phyloP scores from a whole-genome alignment of 2,329 filamentous ascomycete genomes.

The Calycina marina region DNA sequence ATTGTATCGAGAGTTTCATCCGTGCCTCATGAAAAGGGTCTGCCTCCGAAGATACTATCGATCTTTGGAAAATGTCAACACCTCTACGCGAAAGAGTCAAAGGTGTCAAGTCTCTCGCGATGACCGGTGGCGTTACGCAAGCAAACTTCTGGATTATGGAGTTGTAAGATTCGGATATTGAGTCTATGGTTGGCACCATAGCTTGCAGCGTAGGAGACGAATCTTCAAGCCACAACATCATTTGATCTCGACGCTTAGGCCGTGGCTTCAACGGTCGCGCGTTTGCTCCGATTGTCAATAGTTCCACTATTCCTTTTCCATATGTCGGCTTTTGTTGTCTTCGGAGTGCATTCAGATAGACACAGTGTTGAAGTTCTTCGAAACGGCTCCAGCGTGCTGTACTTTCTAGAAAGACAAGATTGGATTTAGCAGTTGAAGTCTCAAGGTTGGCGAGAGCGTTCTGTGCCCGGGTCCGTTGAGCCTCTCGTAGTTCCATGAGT shows the following conservation, averaged over 20 bases:
- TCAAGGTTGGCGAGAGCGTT: constrained; percentile 40
- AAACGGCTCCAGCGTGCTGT: constrained; percentile 53
- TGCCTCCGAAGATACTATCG: constrained; percentile 40
- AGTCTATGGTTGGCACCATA: constrained; percentile 60
- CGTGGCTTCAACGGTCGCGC: constrained; percentile 43
- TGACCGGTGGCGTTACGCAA: constrained; percentile 79
- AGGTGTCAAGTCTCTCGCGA: constrained; percentile 61
- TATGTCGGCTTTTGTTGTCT: constrained; percentile 72
- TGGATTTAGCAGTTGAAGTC: constrained; percentile 52
- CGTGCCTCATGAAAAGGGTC: constrained; percentile 92
- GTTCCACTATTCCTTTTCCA: constrained; percentile 62
- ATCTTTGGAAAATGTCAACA: constrained; percentile 39
- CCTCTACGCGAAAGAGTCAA: constrained; percentile 49
- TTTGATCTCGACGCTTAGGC: constrained; percentile 43
- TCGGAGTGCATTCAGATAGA: constrained; percentile 68
- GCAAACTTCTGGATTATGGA: constrained; percentile 74
- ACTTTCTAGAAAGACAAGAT: constrained; percentile 59
- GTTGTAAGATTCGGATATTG: constrained; percentile 59
- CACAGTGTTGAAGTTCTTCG: constrained; percentile 65
- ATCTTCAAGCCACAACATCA: constrained; percentile 63
- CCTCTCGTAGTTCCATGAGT: constrained; percentile 56
- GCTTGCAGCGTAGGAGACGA: constrained; percentile 47
- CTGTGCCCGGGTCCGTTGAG: constrained; percentile 49
- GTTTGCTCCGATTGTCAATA: constrained; percentile 50
- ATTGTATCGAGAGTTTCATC: constrained; percentile 86